phyloP scores from a whole-genome alignment of 1,284 basidiomycete species.

The Cryptococcus neoformans region DNA sequence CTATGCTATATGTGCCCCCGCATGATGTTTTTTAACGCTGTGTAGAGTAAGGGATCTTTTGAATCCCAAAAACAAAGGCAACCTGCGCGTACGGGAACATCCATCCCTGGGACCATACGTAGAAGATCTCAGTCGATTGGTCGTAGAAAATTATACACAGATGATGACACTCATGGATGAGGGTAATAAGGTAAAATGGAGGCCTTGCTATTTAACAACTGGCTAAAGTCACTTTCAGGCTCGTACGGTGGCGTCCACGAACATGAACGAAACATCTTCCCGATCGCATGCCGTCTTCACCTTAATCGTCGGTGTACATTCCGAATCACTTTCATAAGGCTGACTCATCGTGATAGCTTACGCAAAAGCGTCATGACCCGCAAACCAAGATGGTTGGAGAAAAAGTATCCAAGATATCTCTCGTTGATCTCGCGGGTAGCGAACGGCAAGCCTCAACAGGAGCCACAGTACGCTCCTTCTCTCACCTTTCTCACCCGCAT shows the following conservation, averaged over 20 bases:
- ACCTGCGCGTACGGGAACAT: conserved; percentile 94
- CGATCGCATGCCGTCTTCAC: conserved; percentile 98
- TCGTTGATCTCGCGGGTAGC: conserved; percentile 95
- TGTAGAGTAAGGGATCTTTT: conserved; percentile 75
- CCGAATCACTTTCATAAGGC: background rate
- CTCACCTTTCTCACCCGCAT: background rate
- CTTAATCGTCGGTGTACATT: conserved; percentile 56
- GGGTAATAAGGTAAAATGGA: conserved; percentile 71
- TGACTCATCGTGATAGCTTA: conserved; percentile 53
- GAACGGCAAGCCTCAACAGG: conserved; percentile 96
- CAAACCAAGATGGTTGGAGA: conserved; percentile 85
- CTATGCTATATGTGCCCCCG: background rate
- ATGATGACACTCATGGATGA: conserved; percentile 99
- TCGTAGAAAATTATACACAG: conserved; percentile 85
- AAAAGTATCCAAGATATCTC: conserved; percentile 91
- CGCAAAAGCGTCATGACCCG: conserved; percentile 81
- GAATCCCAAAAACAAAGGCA: conserved; percentile 93
- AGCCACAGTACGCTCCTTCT: conserved; percentile 59
- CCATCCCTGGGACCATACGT: conserved; percentile 93
- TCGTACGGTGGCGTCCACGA: conserved; percentile 94
- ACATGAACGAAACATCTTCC: conserved; percentile 99
- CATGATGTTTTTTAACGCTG: conserved; percentile 3
- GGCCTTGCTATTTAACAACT: background rate
- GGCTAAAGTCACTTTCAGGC: conserved; percentile 51
- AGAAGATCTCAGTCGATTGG: conserved; percentile 91